A percentile compares a stretch with the other conserved stretches of the same genome.
phyloP scores from a whole-genome alignment of 2,329 filamentous ascomycete species.

The Penicillium sp. region DNA sequence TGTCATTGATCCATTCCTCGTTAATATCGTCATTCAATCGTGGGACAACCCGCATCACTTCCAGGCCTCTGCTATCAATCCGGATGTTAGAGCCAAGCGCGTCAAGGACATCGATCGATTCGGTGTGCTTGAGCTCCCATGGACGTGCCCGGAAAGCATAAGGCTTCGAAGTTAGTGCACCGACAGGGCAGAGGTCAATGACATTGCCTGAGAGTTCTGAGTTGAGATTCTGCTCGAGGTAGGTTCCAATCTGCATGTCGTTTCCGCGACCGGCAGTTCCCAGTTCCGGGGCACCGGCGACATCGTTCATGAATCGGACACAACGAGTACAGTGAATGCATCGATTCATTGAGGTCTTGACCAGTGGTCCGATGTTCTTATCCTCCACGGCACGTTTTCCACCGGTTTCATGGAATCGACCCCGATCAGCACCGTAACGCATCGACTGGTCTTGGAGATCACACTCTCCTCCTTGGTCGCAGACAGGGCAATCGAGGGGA shows the following conservation, averaged over 20 bases:
- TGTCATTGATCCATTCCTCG: slow-evolving; percentile 99
- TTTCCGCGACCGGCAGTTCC: slow-evolving; percentile 94
- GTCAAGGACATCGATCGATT: slow-evolving; percentile 92
- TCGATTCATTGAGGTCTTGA: slow-evolving; percentile 99
- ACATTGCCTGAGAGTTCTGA: slow-evolving; percentile 95
- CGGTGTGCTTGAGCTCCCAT: slow-evolving; percentile 95
- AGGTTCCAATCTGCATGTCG: slow-evolving; percentile 96
- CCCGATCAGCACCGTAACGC: slow-evolving; percentile 94
- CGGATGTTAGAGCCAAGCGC: slow-evolving; percentile 92
- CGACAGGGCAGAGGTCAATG: slow-evolving; percentile 96
- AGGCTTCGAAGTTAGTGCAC: slow-evolving; percentile 93
- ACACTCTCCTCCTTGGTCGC: slow-evolving; percentile 98
- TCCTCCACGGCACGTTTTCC: slow-evolving; percentile 98
- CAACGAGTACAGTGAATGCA: slow-evolving; percentile 99
- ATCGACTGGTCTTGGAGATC: slow-evolving; percentile 99
- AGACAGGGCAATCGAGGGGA: slow-evolving; percentile 93
- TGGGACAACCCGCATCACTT: slow-evolving; percentile 93
- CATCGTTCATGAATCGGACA: slow-evolving; percentile 94
- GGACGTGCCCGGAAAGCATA: slow-evolving; percentile 96
- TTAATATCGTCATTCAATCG: slow-evolving; percentile 97
- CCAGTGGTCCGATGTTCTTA: slow-evolving; percentile 96
- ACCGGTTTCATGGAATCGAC: slow-evolving; percentile 90
- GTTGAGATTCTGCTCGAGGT: slow-evolving; percentile 90
- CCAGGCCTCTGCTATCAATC: slow-evolving; percentile 86
- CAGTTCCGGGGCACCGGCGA: slow-evolving; percentile 92